Evolutionary conservation across 371 early-diverging fungal species (phyloP), one percentile per base, ranked within the genome.

Genomic region (Zancudomyces culisetae): DNA sequence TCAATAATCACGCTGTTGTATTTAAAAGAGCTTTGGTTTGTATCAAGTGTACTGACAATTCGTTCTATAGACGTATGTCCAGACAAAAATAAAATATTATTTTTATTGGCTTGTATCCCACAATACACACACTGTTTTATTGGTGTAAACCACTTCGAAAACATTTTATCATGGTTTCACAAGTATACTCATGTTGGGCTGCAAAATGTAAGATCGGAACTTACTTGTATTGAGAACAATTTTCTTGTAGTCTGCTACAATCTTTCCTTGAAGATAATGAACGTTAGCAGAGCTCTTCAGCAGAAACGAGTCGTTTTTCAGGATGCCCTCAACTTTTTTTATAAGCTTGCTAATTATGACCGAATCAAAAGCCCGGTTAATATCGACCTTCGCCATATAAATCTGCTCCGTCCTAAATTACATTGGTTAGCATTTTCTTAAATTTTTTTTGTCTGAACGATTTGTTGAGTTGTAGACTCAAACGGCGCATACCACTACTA

Each of bases 371-470:
- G 83, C 80, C 27, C 62, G 63, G 24, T 64, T 62, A 26, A 90
- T 76, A 58, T 92, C 93, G 13, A 85, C 72, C 55, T 92, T 92
- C 49, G 78, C 83, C 63, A 88, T 79, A 47, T 79, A 92, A 12
- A 87, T 54, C 41, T 51, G 47, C 15, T 55, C 20, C 1, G 23
- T 54, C 24, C 56, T 51, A 27, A n/a, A n/a, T n/a, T n/a, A n/a
- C n/a, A n/a, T n/a, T n/a, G n/a, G n/a, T n/a, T n/a, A n/a, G n/a
- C n/a, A n/a, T n/a, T n/a, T n/a, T n/a, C n/a, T n/a, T n/a, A n/a
- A n/a, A n/a, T n/a, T n/a, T n/a, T n/a, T n/a, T n/a, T n/a, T n/a
- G n/a, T n/a, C n/a, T n/a, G n/a, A n/a, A n/a, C n/a, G n/a, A n/a
- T n/a, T n/a, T n/a, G n/a, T n/a, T n/a, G n/a, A n/a, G n/a, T n/a